A percentile compares a stretch with the other conserved stretches of the same genome.
Conservation (phyloP, 139 green algal genomes). For the Coelastrella sp. region DNA sequence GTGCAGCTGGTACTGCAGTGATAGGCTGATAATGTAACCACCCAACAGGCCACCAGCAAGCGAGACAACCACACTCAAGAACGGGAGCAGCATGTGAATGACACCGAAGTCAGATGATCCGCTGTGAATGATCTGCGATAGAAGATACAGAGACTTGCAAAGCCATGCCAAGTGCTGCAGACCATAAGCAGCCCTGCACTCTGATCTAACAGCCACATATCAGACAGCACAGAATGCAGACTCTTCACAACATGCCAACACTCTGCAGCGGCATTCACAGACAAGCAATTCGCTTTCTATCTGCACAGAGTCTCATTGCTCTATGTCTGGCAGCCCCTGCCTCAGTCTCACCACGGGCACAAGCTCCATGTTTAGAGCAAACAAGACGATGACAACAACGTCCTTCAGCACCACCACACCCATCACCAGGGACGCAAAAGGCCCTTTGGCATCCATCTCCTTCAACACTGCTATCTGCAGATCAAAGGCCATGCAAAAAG, state of each 20-base stretch:
- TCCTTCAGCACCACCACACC: conserved; percentile 93
- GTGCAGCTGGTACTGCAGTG: conserved; percentile 47
- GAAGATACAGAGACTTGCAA: neutral
- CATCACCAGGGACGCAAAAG: conserved; percentile 86
- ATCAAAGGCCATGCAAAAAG: neutral
- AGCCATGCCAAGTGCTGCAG: too few relatives aligned
- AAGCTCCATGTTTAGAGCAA: conserved; percentile 87
- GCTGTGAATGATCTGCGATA: conserved; percentile 10
- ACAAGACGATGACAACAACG: conserved; percentile 88
- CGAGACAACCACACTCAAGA: conserved; percentile 38
- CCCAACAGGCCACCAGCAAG: conserved; percentile 34
- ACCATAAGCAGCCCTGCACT: too few relatives aligned
- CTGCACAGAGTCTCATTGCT: neutral
- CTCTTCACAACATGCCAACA: too few relatives aligned
- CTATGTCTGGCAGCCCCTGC: neutral
- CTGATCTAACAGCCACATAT: too few relatives aligned
- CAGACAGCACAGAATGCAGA: too few relatives aligned
- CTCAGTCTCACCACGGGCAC: conserved; percentile 53
- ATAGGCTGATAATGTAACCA: conserved; percentile 26
- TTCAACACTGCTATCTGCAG: conserved; percentile 87
- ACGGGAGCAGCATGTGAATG: conserved; percentile 7
- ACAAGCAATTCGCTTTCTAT: too few relatives aligned
- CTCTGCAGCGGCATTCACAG: too few relatives aligned
- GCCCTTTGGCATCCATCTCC: conserved; percentile 82
- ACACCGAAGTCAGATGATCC: neutral